Evolutionary conservation across 192 early-diverging fungal species (phyloP).

Genomic region (Coemansia aciculifera): DNA sequence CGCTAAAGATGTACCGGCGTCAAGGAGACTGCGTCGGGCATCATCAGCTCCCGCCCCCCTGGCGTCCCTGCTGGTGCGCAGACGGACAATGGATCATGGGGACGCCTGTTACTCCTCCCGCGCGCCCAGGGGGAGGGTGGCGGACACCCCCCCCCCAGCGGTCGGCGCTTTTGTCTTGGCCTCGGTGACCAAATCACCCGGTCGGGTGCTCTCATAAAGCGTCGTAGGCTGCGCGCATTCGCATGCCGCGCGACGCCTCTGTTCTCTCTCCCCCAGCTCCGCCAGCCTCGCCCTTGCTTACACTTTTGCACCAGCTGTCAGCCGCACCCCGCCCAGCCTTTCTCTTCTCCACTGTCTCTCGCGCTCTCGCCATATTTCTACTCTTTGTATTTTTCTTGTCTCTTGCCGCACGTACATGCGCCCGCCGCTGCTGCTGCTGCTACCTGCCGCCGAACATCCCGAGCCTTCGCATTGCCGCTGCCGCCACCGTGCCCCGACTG

Average conservation of each 20-base stretch:
- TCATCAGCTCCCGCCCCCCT: not conserved
- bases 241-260: conserved; percentile 2
- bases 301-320: not conserved
- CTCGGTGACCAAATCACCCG: conserved; percentile 57
- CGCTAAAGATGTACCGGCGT: not conserved
- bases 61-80: conserved; percentile 6
- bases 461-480: not conserved
- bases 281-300: not conserved
- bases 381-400: not conserved
- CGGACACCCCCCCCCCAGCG: not conserved
- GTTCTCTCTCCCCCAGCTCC: not conserved
- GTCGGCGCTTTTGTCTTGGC: conserved; percentile 14
- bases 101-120: conserved; percentile 8
- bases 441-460: not conserved
- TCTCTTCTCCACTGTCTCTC: conserved; percentile 6
- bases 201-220: conserved; percentile 9
- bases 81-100: conserved; percentile 25
- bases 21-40: not conserved
- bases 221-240: conserved; percentile 6
- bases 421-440: not conserved
- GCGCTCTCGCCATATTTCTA: not conserved
- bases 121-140: conserved; percentile 1
- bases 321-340: not conserved
- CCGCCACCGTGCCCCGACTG: not conserved
- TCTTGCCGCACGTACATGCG: conserved; percentile 7